Evolutionary conservation across 1,284 basidiomycete species (phyloP), one percentile per base, ranked within the genome.

Genomic region (Caloboletus firmus): DNA sequence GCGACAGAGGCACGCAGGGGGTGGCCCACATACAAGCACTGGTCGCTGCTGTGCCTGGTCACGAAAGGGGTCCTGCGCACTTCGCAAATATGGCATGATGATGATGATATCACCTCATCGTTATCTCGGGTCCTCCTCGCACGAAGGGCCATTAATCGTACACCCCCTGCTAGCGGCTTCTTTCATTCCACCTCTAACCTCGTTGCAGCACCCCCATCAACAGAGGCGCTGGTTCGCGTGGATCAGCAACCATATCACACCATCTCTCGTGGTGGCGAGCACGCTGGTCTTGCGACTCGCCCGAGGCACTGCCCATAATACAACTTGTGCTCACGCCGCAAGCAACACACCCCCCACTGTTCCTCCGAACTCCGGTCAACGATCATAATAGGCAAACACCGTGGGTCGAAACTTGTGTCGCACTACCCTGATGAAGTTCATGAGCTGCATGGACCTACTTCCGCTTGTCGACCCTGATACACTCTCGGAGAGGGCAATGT

Each of bases 391-490:
- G 15, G 36, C 55, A 31, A 46, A 24, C 34, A 40, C n/a, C 52
- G 50, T 48, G 56, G 34, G 55, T 54, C 30, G 44, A 20, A 46
- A 22, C 11, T 18, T 24, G 12, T n/a, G 28, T 31, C 17, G 45
- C 15, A 17, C 26, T 44, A 18, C 20, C 47, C 44, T 22, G 17
- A 13, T 18, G 45, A n/a, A n/a, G n/a, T 30, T 28, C 41, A 24
- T 40, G 26, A n/a, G n/a, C n/a, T 20, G 35, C 18, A 43, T 36
- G 24, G 24, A 17, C 40, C 24, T 44, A 18, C 36, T n/a, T 31
- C 18, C 22, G 40, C 32, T n/a, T 42, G 51, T 18, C 47, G 60
- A 48, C 62, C 62, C 60, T 64, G 59, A 37, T 15, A 17, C 15
- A n/a, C 41, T 17, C 41, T 17, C 24, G 7, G 20, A n/a, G 26